Evolutionary conservation across 345 rosid species (phyloP), one percentile per base, ranked within the genome.

Genomic region (Clausena lansium): DNA sequence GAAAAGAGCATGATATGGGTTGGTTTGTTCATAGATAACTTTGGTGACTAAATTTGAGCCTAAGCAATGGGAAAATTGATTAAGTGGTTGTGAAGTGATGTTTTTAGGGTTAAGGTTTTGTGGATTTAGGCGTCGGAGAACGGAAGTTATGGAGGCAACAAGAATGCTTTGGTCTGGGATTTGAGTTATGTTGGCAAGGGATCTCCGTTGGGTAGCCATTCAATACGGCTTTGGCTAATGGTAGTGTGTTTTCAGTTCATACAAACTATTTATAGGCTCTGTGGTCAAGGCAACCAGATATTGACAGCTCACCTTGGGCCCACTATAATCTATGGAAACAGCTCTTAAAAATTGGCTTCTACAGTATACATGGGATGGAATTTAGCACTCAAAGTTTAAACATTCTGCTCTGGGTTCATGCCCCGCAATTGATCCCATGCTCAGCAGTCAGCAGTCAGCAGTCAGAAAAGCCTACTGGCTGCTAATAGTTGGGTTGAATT

Each of bases 1-100:
- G 81, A 82, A 80, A 64, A 85, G 80, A 47, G 85, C 85, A 7
- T 74, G 83, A 55, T 70, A 72, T 55, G 87, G 87, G 71, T 76
- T 77, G 55, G 79, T 52, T 74, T 84, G 87, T 36, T 77, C 13
- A 2, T 66, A 59, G 61, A 82, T 81, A 52, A 82, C 87, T 73
- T 81, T n/a, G 58, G 65, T 50, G 74, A 84, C 83, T n/a, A 84
- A 19, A 24, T 60, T 35, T 1, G 83, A 3, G 70, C 71, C 52
- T 22, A 84, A 63, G 68, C 45, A 17, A 14, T 69, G 69, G 5
- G 85, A 76, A 74, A 84, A 84, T 39, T 79, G 78, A 66, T 66
- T 74, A 20, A 82, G 77, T 27, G 69, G 78, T 41, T 78, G n/a
- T 4, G 79, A 61, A 54, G 58, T 61, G 28, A 79, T 50, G 27